A percentile compares a stretch with the other conserved stretches of the same genome.
These are phyloP conservation scores for Talaromyces adpressus DNA, from an alignment of 495 filamentous ascomycete genomes.

Conservation along the genomic window DNA sequence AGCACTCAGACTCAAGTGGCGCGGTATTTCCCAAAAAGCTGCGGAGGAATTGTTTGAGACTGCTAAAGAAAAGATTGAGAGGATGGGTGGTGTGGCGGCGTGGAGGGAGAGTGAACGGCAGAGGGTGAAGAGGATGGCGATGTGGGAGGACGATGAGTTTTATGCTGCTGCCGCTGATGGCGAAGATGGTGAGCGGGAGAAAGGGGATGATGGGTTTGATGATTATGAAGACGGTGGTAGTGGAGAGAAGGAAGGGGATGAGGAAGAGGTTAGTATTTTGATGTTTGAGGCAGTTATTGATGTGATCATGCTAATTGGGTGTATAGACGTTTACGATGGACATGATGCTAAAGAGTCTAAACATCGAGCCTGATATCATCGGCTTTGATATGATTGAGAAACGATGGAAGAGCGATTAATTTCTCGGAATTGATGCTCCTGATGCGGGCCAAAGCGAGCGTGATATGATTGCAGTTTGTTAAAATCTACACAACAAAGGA, in stretches of 20 bases:
- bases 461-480: neutral
- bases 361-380: conserved; percentile 56
- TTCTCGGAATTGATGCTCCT: neutral
- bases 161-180: neutral
- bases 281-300: neutral
- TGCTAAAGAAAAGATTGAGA: conserved; percentile 33
- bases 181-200: neutral
- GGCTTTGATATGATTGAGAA: conserved; percentile 52
- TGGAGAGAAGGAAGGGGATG: conserved; percentile 17
- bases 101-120: conserved; percentile 33
- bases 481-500: neutral
- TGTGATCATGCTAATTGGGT: neutral
- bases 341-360: conserved; percentile 61
- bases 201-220: conserved; percentile 10
- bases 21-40: conserved; percentile 34
- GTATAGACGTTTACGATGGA: conserved; percentile 60
- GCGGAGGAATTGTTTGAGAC: conserved; percentile 44
- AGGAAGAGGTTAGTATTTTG: conserved; percentile 31
- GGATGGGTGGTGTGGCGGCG: conserved; percentile 51
- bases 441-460: neutral
- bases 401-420: conserved; percentile 35
- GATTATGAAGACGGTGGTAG: conserved; percentile 21
- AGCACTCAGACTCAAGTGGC: conserved; percentile 42
- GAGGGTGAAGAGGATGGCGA: conserved; percentile 8
- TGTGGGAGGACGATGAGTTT: conserved; percentile 2